These are phyloP conservation scores for Coccomyxa sp. DNA, from an alignment of 139 green algal species.

Conservation along the genomic window DNA sequence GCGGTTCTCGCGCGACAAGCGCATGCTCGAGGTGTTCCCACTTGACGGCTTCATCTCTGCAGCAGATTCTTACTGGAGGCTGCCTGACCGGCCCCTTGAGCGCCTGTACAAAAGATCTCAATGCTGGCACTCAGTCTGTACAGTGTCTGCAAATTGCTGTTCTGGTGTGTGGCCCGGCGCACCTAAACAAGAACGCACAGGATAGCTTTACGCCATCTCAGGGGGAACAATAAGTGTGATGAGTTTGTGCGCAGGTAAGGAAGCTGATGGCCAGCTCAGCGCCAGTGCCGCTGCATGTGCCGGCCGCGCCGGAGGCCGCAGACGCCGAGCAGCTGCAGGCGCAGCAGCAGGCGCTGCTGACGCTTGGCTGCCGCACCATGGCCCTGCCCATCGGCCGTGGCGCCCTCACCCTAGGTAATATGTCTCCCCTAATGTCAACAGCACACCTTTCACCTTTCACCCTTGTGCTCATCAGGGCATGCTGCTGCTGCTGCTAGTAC, in stretches of 20 bases:
- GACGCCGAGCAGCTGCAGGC: constrained; percentile 40
- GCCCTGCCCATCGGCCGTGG: constrained; percentile 73
- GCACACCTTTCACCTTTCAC: no score
- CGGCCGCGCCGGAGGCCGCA: constrained; percentile 28
- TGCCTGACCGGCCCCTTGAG: no score
- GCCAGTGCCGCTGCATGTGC: constrained; percentile 32
- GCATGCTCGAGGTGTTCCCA: constrained; percentile 57
- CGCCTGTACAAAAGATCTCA: no score
- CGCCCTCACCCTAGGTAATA: constrained; percentile 66
- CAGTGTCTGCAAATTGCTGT: neutral
- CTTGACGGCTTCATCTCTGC: constrained; percentile 8
- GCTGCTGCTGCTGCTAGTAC: no score
- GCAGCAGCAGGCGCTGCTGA: constrained; percentile 60
- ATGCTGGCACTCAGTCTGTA: no score
- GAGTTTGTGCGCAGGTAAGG: constrained; percentile 30
- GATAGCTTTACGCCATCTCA: no score
- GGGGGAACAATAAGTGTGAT: no score
- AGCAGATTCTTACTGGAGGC: no score
- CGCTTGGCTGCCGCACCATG: constrained; percentile 70
- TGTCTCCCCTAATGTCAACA: neutral
- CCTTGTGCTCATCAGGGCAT: no score
- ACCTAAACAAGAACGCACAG: no score
- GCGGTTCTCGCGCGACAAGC: constrained; percentile 69
- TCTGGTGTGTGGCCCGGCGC: no score
- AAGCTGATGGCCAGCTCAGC: constrained; percentile 36